phyloP scores from a whole-genome alignment of 768 basidiomycete species.

The Boletus pseudo-olivaceus region DNA sequence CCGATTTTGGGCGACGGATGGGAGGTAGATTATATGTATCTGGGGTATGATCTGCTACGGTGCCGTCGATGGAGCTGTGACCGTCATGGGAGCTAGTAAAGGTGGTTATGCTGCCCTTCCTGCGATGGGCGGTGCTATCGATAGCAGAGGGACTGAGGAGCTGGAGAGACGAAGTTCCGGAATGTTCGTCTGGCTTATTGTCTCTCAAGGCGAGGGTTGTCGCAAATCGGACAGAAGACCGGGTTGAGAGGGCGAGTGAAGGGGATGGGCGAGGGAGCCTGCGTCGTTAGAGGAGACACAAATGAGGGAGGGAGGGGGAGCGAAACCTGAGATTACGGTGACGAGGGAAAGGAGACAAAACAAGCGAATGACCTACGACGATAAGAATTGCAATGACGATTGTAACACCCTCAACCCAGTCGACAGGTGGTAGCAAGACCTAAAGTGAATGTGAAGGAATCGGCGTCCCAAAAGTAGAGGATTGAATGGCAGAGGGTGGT shows the following conservation, averaged over 20 bases:
- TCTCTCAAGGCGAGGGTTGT: constrained; percentile 59
- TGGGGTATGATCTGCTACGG: constrained; percentile 45
- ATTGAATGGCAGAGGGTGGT: too few relatives aligned
- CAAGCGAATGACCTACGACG: constrained; percentile 49
- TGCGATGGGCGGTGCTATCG: constrained; percentile 37
- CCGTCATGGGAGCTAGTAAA: constrained; percentile 42
- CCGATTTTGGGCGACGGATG: constrained; percentile 36
- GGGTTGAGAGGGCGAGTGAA: constrained; percentile 71
- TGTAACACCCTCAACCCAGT: constrained; percentile 95
- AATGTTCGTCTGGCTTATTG: constrained; percentile 59
- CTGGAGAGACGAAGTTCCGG: constrained; percentile 49
- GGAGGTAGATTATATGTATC: constrained; percentile 24
- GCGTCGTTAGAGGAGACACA: constrained; percentile 42
- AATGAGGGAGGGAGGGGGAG: constrained; percentile 27
- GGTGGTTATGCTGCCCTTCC: constrained; percentile 60
- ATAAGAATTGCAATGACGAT: constrained; percentile 75
- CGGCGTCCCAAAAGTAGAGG: background rate
- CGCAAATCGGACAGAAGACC: constrained; percentile 57
- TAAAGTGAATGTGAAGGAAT: constrained; percentile 27
- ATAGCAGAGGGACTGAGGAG: constrained; percentile 44
- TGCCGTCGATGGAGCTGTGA: constrained; percentile 38
- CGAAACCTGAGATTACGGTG: constrained; percentile 47
- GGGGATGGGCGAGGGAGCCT: constrained; percentile 50
- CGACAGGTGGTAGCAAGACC: constrained; percentile 86
- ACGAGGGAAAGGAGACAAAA: background rate